Percentiles rank a stretch among this genome's conserved stretches.
These are phyloP conservation scores for Penicillium argentinense DNA, from an alignment of 495 filamentous ascomycete genomes.

Conservation along the genomic window DNA sequence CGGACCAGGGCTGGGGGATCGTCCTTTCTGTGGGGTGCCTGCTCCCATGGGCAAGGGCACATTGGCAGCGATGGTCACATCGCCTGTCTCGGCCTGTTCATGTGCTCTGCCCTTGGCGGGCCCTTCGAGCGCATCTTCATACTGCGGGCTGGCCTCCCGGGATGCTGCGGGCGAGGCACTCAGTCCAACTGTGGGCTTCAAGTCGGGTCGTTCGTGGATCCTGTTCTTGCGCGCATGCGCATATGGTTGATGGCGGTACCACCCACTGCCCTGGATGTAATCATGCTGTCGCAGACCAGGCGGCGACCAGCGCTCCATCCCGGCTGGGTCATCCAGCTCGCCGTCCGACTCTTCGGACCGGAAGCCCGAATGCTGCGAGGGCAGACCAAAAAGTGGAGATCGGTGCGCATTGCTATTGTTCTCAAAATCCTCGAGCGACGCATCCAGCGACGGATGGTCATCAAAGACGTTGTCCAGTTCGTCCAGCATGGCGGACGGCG, in stretches of 20 bases:
- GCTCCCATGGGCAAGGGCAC: constrained; percentile 54
- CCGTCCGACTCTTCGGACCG: constrained; percentile 60
- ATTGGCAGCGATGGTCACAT: constrained; percentile 57
- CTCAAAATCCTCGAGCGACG: constrained; percentile 76
- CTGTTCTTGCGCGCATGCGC: constrained; percentile 38
- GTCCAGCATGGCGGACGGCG: constrained; percentile 49
- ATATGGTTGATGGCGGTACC: constrained; percentile 60
- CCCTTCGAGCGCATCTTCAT: constrained; percentile 53
- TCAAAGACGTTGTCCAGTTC: constrained; percentile 57
- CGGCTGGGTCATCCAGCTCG: constrained; percentile 38
- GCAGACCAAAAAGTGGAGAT: constrained; percentile 59
- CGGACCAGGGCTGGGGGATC: constrained; percentile 51
- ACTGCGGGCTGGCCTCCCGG: constrained; percentile 54
- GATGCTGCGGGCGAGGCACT: constrained; percentile 49
- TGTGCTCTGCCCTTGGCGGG: constrained; percentile 23
- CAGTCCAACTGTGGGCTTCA: constrained; percentile 42
- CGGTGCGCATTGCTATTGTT: constrained; percentile 50
- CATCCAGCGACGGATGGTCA: constrained; percentile 68
- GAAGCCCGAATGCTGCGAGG: constrained; percentile 76
- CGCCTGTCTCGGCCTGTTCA: constrained; percentile 40
- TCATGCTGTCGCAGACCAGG: constrained; percentile 57
- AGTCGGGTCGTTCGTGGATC: constrained; percentile 27
- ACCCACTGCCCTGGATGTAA: constrained; percentile 50
- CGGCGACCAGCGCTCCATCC: constrained; percentile 55
- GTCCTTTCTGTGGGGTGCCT: constrained; percentile 51